Evolutionary conservation across 2,329 filamentous ascomycete genomes (phyloP), one percentile per base, ranked within the genome.

Genomic region (Ceratocystiopsis brevicomis): DNA sequence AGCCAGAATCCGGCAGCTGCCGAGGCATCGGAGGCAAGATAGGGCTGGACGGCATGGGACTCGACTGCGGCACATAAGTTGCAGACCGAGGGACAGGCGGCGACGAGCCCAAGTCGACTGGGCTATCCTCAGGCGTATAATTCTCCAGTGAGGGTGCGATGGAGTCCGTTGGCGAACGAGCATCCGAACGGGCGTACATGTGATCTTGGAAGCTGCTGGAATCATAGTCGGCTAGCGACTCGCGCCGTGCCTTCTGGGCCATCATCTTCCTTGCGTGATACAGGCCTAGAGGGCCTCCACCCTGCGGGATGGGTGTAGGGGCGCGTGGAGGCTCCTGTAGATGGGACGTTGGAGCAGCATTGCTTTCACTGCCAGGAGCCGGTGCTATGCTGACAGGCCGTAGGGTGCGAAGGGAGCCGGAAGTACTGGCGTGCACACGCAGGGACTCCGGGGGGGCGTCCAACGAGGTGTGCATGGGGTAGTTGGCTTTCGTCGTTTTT

Each of bases 351-450:
- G 55, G 47, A 4, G 63, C 55, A 30, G 8, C 25, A 30, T 30
- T 30, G 25, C 25, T 30, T 30, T 30, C 25, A 10, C 25, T 30
- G 25, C 25, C 25, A 30, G 25, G 25, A 10, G 10, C 25, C 6
- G 25, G 25, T 9, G 25, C 25, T 2, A 11, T 30, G 25, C 25
- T 30, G 45, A 83, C 69, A 4, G 88, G 88, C 38, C 86, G 74
- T 57, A 94, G 81, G 40, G 78, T 79, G 38, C 88, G 81, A 46
- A 96, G 69, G 6, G 87, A 94, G 37, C 85, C 84, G 38, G 87
- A 81, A 15, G 83, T 93, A 56, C 85, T 93, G 39, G 88, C 88
- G 47, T 83, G 79, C n/a, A 94, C 85, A 40, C 87, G 74, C 21
- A 96, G 66, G 4, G 84, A 92, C 40, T 90, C 85, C 11, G 77